phyloP scores from a whole-genome alignment of 2,329 filamentous ascomycete genomes.

The Botrytis hyacinthi region DNA sequence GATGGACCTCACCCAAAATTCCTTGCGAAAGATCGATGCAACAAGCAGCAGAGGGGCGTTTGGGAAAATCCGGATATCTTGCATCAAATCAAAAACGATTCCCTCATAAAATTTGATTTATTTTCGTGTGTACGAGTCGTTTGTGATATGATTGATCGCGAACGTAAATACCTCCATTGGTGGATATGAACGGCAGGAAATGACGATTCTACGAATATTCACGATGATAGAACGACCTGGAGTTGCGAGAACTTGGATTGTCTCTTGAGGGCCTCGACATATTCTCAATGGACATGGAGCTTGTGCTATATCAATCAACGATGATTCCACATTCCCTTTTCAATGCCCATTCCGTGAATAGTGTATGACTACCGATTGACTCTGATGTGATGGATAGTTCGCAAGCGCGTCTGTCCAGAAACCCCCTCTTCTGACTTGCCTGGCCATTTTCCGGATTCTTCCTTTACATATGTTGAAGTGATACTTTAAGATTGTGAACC shows the following conservation, averaged over 20 bases:
- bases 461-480: neutral
- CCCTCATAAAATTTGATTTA: slow-evolving; percentile 32
- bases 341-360: slow-evolving; percentile 10
- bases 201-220: slow-evolving; percentile 56
- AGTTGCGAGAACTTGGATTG: slow-evolving; percentile 60
- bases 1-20: slow-evolving; percentile 58
- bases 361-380: neutral
- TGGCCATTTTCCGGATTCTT: neutral
- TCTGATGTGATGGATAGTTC: neutral
- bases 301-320: slow-evolving; percentile 57
- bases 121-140: slow-evolving; percentile 32
- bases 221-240: slow-evolving; percentile 39
- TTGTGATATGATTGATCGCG: slow-evolving; percentile 35
- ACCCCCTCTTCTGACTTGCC: neutral
- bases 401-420: slow-evolving; percentile 1
- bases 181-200: slow-evolving; percentile 45
- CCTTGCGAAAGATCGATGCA: slow-evolving; percentile 41
- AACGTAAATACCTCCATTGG: slow-evolving; percentile 47
- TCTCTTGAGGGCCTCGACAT: slow-evolving; percentile 64
- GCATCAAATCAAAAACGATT: slow-evolving; percentile 52
- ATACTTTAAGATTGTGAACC: neutral
- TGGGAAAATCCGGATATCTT: slow-evolving; percentile 76
- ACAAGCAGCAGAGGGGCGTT: slow-evolving; percentile 59
- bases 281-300: slow-evolving; percentile 37
- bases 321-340: slow-evolving; percentile 38